Evolutionary conservation across 306 rosid species (phyloP), one percentile per base, ranked within the genome.

Genomic region (Vachellia collinsii): DNA sequence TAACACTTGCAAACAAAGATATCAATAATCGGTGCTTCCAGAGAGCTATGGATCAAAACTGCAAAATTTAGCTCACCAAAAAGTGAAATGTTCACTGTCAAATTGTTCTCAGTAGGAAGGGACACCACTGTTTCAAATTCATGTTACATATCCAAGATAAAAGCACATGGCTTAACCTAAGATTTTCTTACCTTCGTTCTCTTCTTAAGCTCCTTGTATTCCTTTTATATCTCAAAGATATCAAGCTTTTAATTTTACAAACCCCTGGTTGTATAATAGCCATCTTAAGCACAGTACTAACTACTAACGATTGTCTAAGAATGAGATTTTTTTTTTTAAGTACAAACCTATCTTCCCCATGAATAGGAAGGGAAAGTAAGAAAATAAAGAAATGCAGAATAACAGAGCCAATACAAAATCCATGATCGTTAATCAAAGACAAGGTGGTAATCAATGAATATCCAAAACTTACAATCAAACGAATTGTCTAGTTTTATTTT

Each of bases 371-470:
- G 37, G 4, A 76, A 70, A 7, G 29, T 7, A 43, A 68, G 29
- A 3, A 25, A 46, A 12, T 8, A 61, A 46, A 39, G 19, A 47
- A 47, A 43, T 23, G 47, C 53, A 76, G 14, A 64, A 47, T 22
- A 54, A n/a, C 14, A 64, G 16, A 20, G 36, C 4, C 63, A 43
- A 61, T 36, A 12, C 36, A 69, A 51, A 51, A 63, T 41, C 59
- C 56, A 66, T 63, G 63, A 62, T 79, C 77, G 46, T 5, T 7
- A 79, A 65, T 70, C 59, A 54, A 75, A 75, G 69, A 79, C 19
- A 61, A 36, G 77, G 11, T 14, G 46, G 36, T 62, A 25, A 23
- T 46, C 64, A 13, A 66, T 34, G 42, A 61, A 64, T 46, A 74
- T 16, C 68, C 29, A 85, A 79, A 79, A 64, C 20, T 17, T 5